A percentile compares a stretch with the other conserved stretches of the same genome.
These are phyloP conservation scores for Nannochloris sp. DNA, from an alignment of 139 green algal genomes.

Conservation along the genomic window DNA sequence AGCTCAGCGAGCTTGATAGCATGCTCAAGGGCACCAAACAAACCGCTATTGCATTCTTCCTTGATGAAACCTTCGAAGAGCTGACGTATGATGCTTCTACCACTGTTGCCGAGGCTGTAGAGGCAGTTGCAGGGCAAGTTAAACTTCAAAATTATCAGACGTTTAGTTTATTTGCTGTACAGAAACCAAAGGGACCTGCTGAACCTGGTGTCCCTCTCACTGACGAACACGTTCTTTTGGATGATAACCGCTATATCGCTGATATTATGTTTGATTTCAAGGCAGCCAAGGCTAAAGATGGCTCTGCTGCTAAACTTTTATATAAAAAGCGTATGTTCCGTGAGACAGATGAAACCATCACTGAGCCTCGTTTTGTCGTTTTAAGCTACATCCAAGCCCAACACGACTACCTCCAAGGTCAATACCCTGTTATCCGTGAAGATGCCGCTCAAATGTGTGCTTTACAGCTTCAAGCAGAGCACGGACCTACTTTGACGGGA, in stretches of 20 bases:
- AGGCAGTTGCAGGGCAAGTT: constrained; percentile 80
- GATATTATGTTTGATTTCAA: constrained; percentile 52
- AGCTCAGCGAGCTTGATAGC: constrained; percentile 71
- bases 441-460: constrained; percentile 91
- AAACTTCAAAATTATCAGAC: constrained; percentile 89
- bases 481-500: constrained; percentile 51
- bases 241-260: constrained; percentile 75
- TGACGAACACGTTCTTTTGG: constrained; percentile 84
- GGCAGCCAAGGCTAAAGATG: constrained; percentile 38
- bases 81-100: constrained; percentile 83
- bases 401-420: constrained; percentile 79
- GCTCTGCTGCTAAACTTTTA: constrained; percentile 49
- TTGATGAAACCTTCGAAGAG: constrained; percentile 96
- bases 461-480: constrained; percentile 78
- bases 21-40: constrained; percentile 54
- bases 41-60: constrained; percentile 85
- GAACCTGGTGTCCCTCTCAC: constrained; percentile 19
- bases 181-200: constrained; percentile 29
- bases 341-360: constrained; percentile 92
- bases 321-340: constrained; percentile 97
- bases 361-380: constrained; percentile 89
- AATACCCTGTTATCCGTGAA: constrained; percentile 93
- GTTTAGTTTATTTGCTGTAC: constrained; percentile 88
- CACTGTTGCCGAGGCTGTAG: constrained; percentile 81
- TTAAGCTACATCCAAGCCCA: constrained; percentile 90